These are phyloP conservation scores for Ramaria rubella DNA, from an alignment of 768 basidiomycete species.

Conservation along the genomic window DNA sequence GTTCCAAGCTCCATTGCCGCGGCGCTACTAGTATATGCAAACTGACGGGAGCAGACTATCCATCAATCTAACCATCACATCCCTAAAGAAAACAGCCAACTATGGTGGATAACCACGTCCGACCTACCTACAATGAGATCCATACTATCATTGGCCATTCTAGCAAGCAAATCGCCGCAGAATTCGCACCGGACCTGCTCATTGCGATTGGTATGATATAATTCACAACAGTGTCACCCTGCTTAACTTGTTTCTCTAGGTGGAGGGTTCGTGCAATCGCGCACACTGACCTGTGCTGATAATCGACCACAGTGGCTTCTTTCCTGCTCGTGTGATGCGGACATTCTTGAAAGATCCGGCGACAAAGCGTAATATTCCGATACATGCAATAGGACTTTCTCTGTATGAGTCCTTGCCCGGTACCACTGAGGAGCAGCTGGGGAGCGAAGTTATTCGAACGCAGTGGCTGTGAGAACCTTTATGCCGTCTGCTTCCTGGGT, in stretches of 20 bases:
- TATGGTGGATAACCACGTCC: constrained; percentile 43
- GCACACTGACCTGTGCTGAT: constrained; percentile 16
- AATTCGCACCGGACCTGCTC: constrained; percentile 83
- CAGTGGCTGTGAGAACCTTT: constrained; percentile 80
- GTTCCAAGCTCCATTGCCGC: no score
- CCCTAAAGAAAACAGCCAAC: neutral
- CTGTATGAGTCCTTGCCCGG: constrained; percentile 88
- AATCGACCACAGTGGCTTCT: constrained; percentile 65
- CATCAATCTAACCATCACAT: neutral
- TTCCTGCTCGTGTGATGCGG: constrained; percentile 91
- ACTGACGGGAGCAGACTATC: neutral
- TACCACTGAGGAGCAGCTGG: constrained; percentile 64
- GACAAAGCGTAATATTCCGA: constrained; percentile 74
- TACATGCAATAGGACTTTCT: constrained; percentile 94
- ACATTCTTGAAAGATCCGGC: constrained; percentile 75
- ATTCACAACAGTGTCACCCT: neutral
- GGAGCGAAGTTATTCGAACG: constrained; percentile 82
- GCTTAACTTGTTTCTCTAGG: constrained; percentile 34
- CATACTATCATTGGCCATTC: constrained; percentile 77
- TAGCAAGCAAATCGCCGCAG: constrained; percentile 58
- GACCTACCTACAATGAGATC: constrained; percentile 85
- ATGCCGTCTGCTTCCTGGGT: neutral
- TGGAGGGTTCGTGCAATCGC: constrained; percentile 60
- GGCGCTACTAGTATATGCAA: no score
- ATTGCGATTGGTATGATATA: constrained; percentile 65